Evolutionary conservation across 2,329 filamentous ascomycete species (phyloP).

Genomic region (Lachnellula subtilissima): DNA sequence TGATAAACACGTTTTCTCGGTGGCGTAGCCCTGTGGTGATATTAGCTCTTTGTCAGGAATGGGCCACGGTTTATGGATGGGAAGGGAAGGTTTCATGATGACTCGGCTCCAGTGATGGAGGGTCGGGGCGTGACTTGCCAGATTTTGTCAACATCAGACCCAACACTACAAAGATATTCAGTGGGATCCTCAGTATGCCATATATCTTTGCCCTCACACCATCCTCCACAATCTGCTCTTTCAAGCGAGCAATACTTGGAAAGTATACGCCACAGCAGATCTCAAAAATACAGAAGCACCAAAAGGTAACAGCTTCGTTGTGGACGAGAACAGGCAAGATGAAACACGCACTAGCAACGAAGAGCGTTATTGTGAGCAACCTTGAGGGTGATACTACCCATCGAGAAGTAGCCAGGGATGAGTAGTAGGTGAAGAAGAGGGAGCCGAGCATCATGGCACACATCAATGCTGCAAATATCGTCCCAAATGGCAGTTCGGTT

Average conservation of each 20-base stretch:
- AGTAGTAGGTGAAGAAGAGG: constrained; percentile 40
- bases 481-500: constrained; percentile 43
- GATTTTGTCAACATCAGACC: constrained; percentile 42
- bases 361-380: constrained; percentile 35
- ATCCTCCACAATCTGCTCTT: constrained; percentile 48
- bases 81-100: neutral
- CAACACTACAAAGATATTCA: constrained; percentile 51
- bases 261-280: constrained; percentile 52
- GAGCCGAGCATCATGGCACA: constrained; percentile 53
- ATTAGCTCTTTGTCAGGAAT: neutral
- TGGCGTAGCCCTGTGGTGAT: neutral
- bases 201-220: constrained; percentile 48
- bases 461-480: constrained; percentile 54
- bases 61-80: neutral
- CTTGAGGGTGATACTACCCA: constrained; percentile 10
- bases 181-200: constrained; percentile 49
- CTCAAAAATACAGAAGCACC: constrained; percentile 53
- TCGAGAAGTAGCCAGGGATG: constrained; percentile 3
- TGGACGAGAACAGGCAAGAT: constrained; percentile 38
- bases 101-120: neutral
- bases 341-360: constrained; percentile 34
- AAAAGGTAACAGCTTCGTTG: constrained; percentile 44
- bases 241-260: constrained; percentile 49
- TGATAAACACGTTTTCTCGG: constrained; percentile 7
- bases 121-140: constrained; percentile 23